These are phyloP conservation scores for Cytospora mali DNA, from an alignment of 2,329 filamentous ascomycete species.

Conservation along the genomic window DNA sequence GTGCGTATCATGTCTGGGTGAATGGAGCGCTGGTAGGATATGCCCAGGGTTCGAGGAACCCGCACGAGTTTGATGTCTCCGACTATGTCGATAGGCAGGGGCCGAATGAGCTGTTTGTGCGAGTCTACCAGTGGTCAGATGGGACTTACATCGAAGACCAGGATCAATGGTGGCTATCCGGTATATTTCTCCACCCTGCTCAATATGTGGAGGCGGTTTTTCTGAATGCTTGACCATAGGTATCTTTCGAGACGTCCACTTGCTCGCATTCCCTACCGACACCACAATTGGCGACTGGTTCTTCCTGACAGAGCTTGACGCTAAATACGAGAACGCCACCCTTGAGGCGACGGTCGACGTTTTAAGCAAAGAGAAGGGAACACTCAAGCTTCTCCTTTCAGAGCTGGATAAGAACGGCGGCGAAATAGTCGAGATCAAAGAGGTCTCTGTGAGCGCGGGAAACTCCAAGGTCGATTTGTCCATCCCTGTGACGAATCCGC, in stretches of 20 bases:
- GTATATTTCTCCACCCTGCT: constrained; percentile 34
- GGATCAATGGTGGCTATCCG: constrained; percentile 70
- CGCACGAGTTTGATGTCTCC: constrained; percentile 70
- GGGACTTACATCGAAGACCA: constrained; percentile 72
- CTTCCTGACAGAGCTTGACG: constrained; percentile 56
- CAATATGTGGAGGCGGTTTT: background rate
- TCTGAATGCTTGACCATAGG: constrained; percentile 36
- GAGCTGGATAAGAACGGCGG: constrained; percentile 44
- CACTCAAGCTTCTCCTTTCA: constrained; percentile 47
- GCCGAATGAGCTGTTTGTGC: constrained; percentile 60
- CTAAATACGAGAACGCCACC: constrained; percentile 51
- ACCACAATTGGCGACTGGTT: constrained; percentile 60
- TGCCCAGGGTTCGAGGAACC: constrained; percentile 68
- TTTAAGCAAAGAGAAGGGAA: constrained; percentile 37
- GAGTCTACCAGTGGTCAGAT: constrained; percentile 73
- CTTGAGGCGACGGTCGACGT: constrained; percentile 53
- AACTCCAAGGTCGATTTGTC: constrained; percentile 43
- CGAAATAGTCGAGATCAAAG: constrained; percentile 34
- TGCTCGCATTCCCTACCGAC: constrained; percentile 57
- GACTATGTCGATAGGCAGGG: constrained; percentile 43
- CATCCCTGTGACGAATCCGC: constrained; percentile 53
- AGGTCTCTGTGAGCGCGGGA: constrained; percentile 34
- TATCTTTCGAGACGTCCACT: constrained; percentile 68
- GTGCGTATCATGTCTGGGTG: constrained; percentile 70
- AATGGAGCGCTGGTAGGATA: constrained; percentile 68